These are phyloP conservation scores for Saturnispora zaruensis DNA, from an alignment of 805 yeast species.

Conservation along the genomic window DNA sequence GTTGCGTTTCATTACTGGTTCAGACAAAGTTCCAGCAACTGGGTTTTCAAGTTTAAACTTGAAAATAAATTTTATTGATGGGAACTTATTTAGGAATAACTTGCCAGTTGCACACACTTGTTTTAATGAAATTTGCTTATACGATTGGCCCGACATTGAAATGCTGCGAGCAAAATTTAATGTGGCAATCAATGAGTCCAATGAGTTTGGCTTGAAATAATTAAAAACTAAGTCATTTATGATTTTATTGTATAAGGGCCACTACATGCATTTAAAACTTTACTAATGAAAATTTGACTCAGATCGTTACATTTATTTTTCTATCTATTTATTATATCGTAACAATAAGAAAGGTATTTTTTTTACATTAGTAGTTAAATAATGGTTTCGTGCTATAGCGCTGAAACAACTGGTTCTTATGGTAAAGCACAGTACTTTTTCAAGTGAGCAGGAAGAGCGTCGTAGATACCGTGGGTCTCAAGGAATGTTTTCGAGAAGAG, in stretches of 20 bases:
- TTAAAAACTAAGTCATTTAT: not conserved
- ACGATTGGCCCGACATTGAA: conserved; percentile 50
- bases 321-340: not conserved
- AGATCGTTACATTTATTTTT: not conserved
- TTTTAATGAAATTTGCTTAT: conserved; percentile 79
- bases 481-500: conserved; percentile 75
- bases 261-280: not conserved
- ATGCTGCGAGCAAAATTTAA: conserved; percentile 49
- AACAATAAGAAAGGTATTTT: not conserved
- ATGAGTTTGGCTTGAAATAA: conserved; percentile 61
- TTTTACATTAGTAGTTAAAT: not conserved
- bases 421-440: conserved; percentile 54
- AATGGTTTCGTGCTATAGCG: not conserved
- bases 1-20: conserved; percentile 76
- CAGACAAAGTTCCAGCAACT: conserved; percentile 87
- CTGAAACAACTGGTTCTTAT: conserved; percentile 10
- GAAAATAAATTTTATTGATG: conserved; percentile 45
- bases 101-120: conserved; percentile 91
- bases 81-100: conserved; percentile 31
- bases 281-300: not conserved
- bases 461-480: conserved; percentile 54
- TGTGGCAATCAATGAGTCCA: conserved; percentile 68
- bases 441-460: conserved; percentile 60
- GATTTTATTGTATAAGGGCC: too few species aligned
- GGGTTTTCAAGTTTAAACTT: conserved; percentile 73